These are phyloP conservation scores for Fraxinus dipetala DNA, from an alignment of 305 asterid genomes.

Conservation along the genomic window DNA sequence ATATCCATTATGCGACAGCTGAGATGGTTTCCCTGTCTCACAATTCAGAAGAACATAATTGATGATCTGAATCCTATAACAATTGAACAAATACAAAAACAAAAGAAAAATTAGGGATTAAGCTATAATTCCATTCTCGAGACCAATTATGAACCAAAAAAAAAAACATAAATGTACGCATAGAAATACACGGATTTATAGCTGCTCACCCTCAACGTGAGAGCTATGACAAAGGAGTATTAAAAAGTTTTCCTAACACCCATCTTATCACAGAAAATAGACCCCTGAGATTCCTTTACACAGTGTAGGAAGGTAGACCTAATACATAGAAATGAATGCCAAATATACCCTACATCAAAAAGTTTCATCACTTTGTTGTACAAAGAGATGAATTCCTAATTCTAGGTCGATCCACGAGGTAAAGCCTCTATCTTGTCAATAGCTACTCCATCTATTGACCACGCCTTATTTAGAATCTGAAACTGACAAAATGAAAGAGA, in stretches of 20 bases:
- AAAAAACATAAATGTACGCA: neutral
- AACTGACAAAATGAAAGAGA: neutral
- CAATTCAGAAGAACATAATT: neutral
- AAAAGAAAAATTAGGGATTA: neutral
- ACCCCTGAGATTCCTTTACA: neutral
- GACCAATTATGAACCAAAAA: neutral
- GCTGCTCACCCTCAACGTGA: neutral
- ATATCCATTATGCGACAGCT: neutral
- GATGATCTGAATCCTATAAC: neutral
- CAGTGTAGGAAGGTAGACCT: neutral
- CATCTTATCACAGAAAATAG: neutral
- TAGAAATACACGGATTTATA: neutral
- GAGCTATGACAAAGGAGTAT: neutral
- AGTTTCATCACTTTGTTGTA: neutral
- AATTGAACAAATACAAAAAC: neutral
- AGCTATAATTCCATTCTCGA: neutral
- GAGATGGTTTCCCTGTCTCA: neutral
- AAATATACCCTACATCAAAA: neutral
- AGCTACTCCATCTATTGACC: neutral
- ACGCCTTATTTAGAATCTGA: neutral
- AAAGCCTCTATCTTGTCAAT: neutral
- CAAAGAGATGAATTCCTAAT: neutral
- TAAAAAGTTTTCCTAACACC: neutral
- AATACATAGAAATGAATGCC: neutral
- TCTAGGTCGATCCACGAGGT: neutral